Evolutionary conservation across 768 basidiomycete species (phyloP).

Genomic region (Suillus fuscotomentosus): DNA sequence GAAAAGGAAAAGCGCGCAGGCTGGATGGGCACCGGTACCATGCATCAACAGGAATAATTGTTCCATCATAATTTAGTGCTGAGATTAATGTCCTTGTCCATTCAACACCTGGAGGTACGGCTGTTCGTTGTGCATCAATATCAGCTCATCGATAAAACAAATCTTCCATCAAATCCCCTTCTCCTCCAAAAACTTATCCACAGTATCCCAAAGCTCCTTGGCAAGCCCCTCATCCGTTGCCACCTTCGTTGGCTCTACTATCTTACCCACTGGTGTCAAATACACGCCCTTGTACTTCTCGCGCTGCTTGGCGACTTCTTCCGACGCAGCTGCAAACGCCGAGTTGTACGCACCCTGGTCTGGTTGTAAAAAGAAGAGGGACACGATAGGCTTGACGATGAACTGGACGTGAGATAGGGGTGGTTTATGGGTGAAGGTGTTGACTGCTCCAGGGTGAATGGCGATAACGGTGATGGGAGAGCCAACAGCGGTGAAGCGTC

Average conservation of each 20-base stretch:
- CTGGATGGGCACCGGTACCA: neutral
- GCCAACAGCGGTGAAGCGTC: conserved; percentile 36
- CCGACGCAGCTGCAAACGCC: conserved; percentile 29
- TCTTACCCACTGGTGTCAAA: conserved; percentile 22
- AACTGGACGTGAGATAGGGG: conserved; percentile 5
- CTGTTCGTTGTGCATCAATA: neutral
- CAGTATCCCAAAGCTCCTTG: conserved; percentile 28
- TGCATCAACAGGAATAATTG: neutral
- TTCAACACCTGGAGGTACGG: neutral
- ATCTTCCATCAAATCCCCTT: conserved; percentile 13
- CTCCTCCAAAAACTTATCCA: conserved; percentile 25
- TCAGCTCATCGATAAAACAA: neutral
- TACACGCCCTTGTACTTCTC: conserved; percentile 30
- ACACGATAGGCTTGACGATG: conserved; percentile 19
- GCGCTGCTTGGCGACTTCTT: conserved; percentile 17
- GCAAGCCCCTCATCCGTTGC: conserved; percentile 23
- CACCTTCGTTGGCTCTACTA: conserved; percentile 12
- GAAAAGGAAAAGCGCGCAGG: neutral
- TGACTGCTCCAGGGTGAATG: conserved; percentile 30
- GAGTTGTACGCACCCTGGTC: conserved; percentile 27
- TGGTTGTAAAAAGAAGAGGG: conserved; percentile 15
- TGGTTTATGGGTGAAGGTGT: conserved; percentile 15
- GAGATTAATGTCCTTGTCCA: no score
- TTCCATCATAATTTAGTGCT: no score
- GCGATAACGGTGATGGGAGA: conserved; percentile 28